phyloP scores from a whole-genome alignment of 208 protist species.

The Crithidia brevicula region DNA sequence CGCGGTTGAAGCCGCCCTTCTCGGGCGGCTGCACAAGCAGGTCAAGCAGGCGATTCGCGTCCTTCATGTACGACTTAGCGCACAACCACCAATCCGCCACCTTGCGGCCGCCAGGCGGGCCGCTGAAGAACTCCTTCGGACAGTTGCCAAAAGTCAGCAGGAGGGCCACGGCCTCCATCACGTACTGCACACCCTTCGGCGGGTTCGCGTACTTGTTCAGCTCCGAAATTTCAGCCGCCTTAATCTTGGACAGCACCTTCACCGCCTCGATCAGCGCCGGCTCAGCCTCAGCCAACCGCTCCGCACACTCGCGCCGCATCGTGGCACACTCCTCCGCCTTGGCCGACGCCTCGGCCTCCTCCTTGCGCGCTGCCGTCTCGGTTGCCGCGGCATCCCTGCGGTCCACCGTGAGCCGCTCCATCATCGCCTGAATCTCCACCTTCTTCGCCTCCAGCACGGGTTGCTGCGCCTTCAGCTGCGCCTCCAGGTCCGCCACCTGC shows the following conservation, averaged over 20 bases:
- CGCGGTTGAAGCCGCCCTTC: slow-evolving; percentile 91
- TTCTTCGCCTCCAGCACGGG: slow-evolving; percentile 95
- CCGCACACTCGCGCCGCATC: slow-evolving; percentile 91
- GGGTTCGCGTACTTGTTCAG: slow-evolving; percentile 96
- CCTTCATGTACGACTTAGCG: slow-evolving; percentile 94
- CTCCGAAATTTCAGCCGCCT: slow-evolving; percentile 96
- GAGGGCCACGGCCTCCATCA: slow-evolving; percentile 98
- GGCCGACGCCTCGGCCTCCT: slow-evolving; percentile 93
- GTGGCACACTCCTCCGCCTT: slow-evolving; percentile 95
- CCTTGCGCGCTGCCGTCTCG: slow-evolving; percentile 78
- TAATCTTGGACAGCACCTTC: slow-evolving; percentile 95
- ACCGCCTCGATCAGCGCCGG: slow-evolving; percentile 95
- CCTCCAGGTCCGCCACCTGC: slow-evolving; percentile 94
- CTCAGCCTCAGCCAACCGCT: slow-evolving; percentile 96
- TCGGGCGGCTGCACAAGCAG: slow-evolving; percentile 86
- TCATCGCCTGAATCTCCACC: slow-evolving; percentile 92
- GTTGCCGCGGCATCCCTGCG: slow-evolving; percentile 92
- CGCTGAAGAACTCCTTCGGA: slow-evolving; percentile 93
- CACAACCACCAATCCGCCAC: slow-evolving; percentile 96
- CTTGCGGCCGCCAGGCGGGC: slow-evolving; percentile 92
- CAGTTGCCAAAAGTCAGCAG: slow-evolving; percentile 95
- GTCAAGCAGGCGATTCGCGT: slow-evolving; percentile 92
- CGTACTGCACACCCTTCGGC: slow-evolving; percentile 96
- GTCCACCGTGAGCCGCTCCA: slow-evolving; percentile 93
- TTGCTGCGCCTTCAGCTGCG: slow-evolving; percentile 94